Evolutionary conservation across 129 eudicot species (phyloP).

Genomic region (Artemisia annua): DNA sequence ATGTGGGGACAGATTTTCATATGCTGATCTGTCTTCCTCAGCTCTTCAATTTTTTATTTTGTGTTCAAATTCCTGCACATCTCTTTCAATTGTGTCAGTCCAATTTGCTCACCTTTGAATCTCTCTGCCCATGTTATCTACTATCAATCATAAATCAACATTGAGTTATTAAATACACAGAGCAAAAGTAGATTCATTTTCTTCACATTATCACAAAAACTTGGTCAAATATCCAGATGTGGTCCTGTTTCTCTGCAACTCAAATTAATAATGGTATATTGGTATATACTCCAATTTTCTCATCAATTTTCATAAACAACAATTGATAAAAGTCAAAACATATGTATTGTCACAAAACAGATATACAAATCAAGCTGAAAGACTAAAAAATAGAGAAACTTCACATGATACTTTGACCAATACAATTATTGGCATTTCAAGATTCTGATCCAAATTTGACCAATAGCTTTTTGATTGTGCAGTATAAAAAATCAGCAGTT

Average conservation of each 20-base stretch:
- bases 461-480: not conserved
- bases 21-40: constrained; percentile 43
- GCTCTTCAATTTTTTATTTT: constrained; percentile 26
- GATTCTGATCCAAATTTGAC: constrained; percentile 12
- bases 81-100: constrained; percentile 48
- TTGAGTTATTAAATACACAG: constrained; percentile 32
- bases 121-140: constrained; percentile 66
- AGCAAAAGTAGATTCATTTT: constrained; percentile 26
- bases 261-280: constrained; percentile 14
- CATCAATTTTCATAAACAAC: not conserved
- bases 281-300: not conserved
- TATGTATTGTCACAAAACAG: not conserved
- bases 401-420: constrained; percentile 25
- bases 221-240: constrained; percentile 39
- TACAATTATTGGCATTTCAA: constrained; percentile 6
- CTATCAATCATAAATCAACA: constrained; percentile 45
- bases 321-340: not conserved
- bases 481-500: constrained; percentile 5
- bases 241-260: constrained; percentile 33
- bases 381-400: constrained; percentile 1
- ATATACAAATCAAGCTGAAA: constrained; percentile 2
- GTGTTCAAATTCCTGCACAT: constrained; percentile 28
- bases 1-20: constrained; percentile 39
- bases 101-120: constrained; percentile 28
- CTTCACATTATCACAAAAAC: constrained; percentile 19